phyloP scores from a whole-genome alignment of 192 early-diverging fungal genomes.

The Podila epigama region DNA sequence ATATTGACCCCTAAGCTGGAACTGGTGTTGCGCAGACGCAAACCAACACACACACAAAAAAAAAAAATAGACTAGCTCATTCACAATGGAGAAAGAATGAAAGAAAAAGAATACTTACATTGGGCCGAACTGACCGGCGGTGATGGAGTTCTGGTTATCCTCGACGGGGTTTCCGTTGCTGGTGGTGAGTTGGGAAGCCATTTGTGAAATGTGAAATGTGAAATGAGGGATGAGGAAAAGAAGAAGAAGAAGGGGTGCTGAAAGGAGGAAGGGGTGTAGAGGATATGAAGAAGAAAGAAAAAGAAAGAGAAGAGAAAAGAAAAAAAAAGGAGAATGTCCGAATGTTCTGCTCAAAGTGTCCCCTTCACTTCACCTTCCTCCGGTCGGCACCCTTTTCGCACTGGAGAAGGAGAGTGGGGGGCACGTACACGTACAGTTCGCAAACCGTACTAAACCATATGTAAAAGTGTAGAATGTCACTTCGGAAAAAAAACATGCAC shows the following conservation, averaged over 20 bases:
- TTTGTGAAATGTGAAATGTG: background rate
- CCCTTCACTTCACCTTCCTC: background rate
- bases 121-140: slow-evolving; percentile 72
- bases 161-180: slow-evolving; percentile 71
- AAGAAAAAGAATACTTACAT: slow-evolving; percentile 25
- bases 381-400: background rate
- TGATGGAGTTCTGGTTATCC: slow-evolving; percentile 76
- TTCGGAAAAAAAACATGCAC: background rate
- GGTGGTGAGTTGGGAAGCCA: background rate
- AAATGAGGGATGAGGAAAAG: slow-evolving; percentile 1
- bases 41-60: background rate
- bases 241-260: background rate
- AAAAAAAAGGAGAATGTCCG: background rate
- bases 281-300: background rate
- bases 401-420: background rate
- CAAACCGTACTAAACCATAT: background rate
- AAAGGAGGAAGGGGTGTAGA: background rate
- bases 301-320: background rate
- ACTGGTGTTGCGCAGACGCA: background rate
- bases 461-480: too few relatives aligned
- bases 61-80: too few relatives aligned
- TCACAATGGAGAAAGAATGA: background rate
- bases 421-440: background rate
- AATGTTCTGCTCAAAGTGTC: background rate
- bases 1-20: background rate